Evolutionary conservation across 106 monocot species (phyloP).

Genomic region (Allium sativum): DNA sequence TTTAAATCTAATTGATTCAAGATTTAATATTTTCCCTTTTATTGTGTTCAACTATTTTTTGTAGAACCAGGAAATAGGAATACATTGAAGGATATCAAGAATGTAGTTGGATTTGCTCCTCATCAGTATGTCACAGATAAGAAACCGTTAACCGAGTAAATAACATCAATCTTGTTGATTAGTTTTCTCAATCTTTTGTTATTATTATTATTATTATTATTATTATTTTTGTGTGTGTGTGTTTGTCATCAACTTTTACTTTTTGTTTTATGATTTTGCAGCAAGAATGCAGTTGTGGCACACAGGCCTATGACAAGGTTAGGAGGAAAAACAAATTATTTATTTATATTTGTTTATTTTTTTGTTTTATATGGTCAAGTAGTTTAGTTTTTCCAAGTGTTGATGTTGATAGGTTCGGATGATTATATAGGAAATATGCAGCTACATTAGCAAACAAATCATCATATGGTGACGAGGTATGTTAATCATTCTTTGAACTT

Average conservation of each 20-base stretch:
- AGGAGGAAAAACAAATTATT: not conserved
- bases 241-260: not conserved
- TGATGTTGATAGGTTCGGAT: not conserved
- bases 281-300: constrained; percentile 19
- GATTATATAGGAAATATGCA: constrained; percentile 50
- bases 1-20: not conserved
- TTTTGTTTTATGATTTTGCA: constrained; percentile 12
- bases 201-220: too few species aligned
- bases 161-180: not conserved
- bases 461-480: constrained; percentile 33
- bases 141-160: constrained; percentile 38
- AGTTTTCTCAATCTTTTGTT: not conserved
- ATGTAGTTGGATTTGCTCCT: constrained; percentile 31
- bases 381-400: not conserved
- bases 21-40: not conserved
- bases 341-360: not conserved
- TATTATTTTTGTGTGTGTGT: too few species aligned
- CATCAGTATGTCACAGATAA: constrained; percentile 42
- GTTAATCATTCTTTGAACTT: constrained; percentile 1
- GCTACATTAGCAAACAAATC: constrained; percentile 51
- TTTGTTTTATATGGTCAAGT: not conserved
- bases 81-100: constrained; percentile 68
- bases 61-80: constrained; percentile 44
- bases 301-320: constrained; percentile 77
- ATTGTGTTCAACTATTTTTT: not conserved